Evolutionary conservation across 257 asterid genomes (phyloP).

Genomic region (Ehretia macrophylla): DNA sequence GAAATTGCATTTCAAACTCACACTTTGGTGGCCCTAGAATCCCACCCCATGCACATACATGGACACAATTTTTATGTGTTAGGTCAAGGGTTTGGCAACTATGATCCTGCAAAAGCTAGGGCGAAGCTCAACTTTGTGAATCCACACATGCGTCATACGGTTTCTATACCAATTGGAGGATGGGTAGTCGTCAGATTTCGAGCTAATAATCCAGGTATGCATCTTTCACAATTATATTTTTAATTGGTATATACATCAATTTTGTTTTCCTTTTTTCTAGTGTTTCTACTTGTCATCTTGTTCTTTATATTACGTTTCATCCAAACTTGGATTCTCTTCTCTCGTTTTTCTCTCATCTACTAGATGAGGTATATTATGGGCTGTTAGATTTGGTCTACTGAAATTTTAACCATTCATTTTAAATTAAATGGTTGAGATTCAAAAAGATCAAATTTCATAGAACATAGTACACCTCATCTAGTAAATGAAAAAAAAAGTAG

Average conservation of each 20-base stretch:
- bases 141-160: background rate
- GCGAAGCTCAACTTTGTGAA: background rate
- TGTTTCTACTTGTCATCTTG: background rate
- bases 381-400: no score
- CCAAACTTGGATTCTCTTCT: no score
- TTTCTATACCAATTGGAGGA: background rate
- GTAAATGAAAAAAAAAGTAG: no score
- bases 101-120: background rate
- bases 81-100: background rate
- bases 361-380: no score
- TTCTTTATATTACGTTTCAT: no score
- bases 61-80: conserved; percentile 3
- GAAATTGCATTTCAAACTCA: background rate
- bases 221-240: no score
- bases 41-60: background rate
- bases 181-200: background rate
- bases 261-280: background rate
- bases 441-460: no score
- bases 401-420: no score
- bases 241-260: no score
- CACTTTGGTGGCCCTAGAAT: background rate
- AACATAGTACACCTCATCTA: no score
- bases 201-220: background rate
- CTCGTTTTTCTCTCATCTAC: no score
- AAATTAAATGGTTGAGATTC: no score